phyloP scores from a whole-genome alignment of 2,329 filamentous ascomycete species.

The Fusarium duplospermum region DNA sequence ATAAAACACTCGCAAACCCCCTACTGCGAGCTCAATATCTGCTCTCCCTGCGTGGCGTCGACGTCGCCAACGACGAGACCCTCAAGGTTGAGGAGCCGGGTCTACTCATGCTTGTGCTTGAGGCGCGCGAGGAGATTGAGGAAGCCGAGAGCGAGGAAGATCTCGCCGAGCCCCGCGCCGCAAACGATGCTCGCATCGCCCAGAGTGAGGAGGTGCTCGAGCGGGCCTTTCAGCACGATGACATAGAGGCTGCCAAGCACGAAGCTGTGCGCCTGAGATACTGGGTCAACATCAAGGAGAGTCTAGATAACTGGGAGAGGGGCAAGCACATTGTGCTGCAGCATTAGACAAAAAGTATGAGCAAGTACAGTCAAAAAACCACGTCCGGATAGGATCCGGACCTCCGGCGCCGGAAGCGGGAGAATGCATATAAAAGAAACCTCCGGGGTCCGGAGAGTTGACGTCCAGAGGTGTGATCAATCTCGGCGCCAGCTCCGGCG shows the following conservation, averaged over 20 bases:
- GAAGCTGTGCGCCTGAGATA: slow-evolving; percentile 86
- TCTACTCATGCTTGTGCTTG: slow-evolving; percentile 82
- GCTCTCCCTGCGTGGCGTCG: slow-evolving; percentile 77
- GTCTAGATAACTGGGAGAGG: slow-evolving; percentile 84
- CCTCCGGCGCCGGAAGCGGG: background rate
- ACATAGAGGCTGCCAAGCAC: slow-evolving; percentile 72
- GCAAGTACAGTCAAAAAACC: background rate
- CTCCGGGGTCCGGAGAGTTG: background rate
- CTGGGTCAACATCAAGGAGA: slow-evolving; percentile 89
- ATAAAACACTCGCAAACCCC: slow-evolving; percentile 83
- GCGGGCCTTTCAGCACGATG: slow-evolving; percentile 72
- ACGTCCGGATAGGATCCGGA: background rate
- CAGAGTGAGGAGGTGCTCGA: slow-evolving; percentile 73
- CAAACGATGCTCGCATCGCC: slow-evolving; percentile 76
- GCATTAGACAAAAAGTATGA: slow-evolving; percentile 50
- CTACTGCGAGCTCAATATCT: slow-evolving; percentile 90
- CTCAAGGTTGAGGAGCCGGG: slow-evolving; percentile 74
- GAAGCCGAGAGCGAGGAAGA: slow-evolving; percentile 75
- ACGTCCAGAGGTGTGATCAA: background rate
- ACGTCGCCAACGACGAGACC: slow-evolving; percentile 83
- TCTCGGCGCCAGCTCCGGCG: background rate
- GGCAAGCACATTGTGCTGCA: slow-evolving; percentile 71
- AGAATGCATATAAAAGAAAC: background rate
- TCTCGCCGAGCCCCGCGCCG: slow-evolving; percentile 66
- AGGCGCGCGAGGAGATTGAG: slow-evolving; percentile 81